phyloP scores from a whole-genome alignment of 192 early-diverging fungal genomes.

The Linnemannia zychae region DNA sequence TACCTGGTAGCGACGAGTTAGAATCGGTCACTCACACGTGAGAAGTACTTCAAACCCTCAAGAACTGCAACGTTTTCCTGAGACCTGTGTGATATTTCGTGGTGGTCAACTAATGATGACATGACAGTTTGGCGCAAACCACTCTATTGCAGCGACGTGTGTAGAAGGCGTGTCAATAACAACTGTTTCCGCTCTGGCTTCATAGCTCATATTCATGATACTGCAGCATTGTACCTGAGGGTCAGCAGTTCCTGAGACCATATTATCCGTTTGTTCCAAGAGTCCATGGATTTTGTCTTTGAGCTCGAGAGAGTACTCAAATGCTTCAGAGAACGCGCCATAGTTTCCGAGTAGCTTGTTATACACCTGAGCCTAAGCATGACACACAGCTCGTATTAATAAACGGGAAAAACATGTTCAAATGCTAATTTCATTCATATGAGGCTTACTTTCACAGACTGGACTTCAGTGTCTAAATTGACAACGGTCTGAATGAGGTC shows the following conservation, averaged over 20 bases:
- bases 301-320: conserved; percentile 42
- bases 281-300: conserved; percentile 46
- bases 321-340: conserved; percentile 40
- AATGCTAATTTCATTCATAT: not conserved
- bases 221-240: conserved; percentile 27
- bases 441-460: conserved; percentile 25
- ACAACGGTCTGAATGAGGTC: conserved; percentile 21
- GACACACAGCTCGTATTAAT: not conserved
- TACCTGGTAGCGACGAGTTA: no score
- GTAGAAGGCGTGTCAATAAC: not conserved
- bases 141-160: conserved; percentile 7
- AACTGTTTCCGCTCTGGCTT: no score
- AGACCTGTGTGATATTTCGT: conserved; percentile 43
- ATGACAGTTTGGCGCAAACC: conserved; percentile 42
- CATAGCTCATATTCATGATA: not conserved
- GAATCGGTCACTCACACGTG: conserved; percentile 20
- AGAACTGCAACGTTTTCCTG: conserved; percentile 41
- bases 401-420: not conserved
- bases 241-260: conserved; percentile 20
- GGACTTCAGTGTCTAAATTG: conserved; percentile 37
- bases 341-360: conserved; percentile 55
- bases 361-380: conserved; percentile 43
- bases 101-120: conserved; percentile 40
- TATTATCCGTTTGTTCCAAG: conserved; percentile 20
- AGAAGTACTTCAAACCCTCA: conserved; percentile 45